A percentile compares a stretch with the other conserved stretches of the same genome.
phyloP scores from a whole-genome alignment of 768 basidiomycete genomes.

The Daedaleopsis sinensis region DNA sequence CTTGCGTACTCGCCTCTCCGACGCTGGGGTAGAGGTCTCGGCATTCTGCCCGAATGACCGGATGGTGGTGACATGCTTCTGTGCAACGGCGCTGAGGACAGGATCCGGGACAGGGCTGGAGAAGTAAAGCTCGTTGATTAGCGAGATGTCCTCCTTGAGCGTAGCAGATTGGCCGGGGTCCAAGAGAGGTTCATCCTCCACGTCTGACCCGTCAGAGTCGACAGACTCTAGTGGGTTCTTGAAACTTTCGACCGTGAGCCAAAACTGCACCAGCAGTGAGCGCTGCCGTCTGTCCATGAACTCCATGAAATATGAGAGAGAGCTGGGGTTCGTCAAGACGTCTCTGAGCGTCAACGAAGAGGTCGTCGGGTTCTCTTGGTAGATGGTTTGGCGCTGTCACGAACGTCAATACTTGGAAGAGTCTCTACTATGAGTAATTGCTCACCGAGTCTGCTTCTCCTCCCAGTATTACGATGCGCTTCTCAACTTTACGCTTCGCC shows the following conservation, averaged over 20 bases:
- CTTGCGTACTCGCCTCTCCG: conserved; percentile 63
- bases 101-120: conserved; percentile 58
- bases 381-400: conserved; percentile 39
- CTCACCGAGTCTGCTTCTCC: conserved; percentile 67
- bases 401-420: background rate
- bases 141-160: conserved; percentile 82
- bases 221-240: conserved; percentile 92
- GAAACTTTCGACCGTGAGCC: conserved; percentile 97
- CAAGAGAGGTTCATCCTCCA: conserved; percentile 64
- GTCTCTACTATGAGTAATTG: background rate
- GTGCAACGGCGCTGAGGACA: conserved; percentile 63
- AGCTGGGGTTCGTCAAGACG: conserved; percentile 85
- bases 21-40: conserved; percentile 42
- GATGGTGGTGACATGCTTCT: conserved; percentile 72
- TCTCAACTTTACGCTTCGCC: conserved; percentile 86
- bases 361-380: conserved; percentile 38
- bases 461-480: conserved; percentile 80
- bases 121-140: conserved; percentile 91
- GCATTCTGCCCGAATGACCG: conserved; percentile 62
- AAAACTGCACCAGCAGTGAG: conserved; percentile 91
- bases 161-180: conserved; percentile 60
- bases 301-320: conserved; percentile 96
- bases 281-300: conserved; percentile 92
- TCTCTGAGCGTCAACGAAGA: conserved; percentile 69
- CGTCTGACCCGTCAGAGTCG: conserved; percentile 57